phyloP scores from a whole-genome alignment of 768 basidiomycete genomes.

The Fomitopsis serialis region DNA sequence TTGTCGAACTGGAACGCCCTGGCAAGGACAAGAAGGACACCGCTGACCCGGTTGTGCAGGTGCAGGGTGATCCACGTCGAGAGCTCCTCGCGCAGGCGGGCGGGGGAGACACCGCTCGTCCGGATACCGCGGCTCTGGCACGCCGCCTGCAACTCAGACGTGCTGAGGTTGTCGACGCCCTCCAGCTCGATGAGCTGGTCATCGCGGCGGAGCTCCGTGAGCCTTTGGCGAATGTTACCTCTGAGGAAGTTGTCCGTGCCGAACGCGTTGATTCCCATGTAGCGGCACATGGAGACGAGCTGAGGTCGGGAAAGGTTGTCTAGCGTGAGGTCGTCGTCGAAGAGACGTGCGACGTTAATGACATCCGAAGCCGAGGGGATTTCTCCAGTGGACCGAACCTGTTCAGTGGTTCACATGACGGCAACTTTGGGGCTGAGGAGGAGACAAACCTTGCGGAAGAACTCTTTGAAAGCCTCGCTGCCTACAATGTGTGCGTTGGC shows the following conservation, averaged over 20 bases:
- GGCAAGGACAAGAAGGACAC: conserved; percentile 89
- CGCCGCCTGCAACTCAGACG: conserved; percentile 85
- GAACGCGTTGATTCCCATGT: conserved; percentile 98
- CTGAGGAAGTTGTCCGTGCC: conserved; percentile 98
- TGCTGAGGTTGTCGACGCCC: conserved; percentile 88
- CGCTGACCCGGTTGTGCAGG: conserved; percentile 85
- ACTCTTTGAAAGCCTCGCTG: conserved; percentile 95
- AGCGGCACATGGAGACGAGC: conserved; percentile 93
- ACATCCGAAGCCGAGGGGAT: conserved; percentile 84
- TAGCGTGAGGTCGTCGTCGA: conserved; percentile 95
- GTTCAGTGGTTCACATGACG: not conserved
- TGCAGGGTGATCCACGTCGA: conserved; percentile 92
- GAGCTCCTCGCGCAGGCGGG: conserved; percentile 84
- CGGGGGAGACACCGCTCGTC: conserved; percentile 81
- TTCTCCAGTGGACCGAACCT: conserved; percentile 95
- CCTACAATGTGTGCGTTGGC: conserved; percentile 92
- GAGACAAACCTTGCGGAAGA: conserved; percentile 84
- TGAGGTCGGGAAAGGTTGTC: conserved; percentile 99
- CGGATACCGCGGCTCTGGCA: conserved; percentile 94
- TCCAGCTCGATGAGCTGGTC: conserved; percentile 90
- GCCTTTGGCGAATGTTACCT: conserved; percentile 79
- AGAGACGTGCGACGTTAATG: conserved; percentile 92
- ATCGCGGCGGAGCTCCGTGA: conserved; percentile 81
- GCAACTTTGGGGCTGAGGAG: not conserved
- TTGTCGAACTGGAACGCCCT: conserved; percentile 92